Conservation (phyloP, 345 rosid species). For the Acer negundo region DNA sequence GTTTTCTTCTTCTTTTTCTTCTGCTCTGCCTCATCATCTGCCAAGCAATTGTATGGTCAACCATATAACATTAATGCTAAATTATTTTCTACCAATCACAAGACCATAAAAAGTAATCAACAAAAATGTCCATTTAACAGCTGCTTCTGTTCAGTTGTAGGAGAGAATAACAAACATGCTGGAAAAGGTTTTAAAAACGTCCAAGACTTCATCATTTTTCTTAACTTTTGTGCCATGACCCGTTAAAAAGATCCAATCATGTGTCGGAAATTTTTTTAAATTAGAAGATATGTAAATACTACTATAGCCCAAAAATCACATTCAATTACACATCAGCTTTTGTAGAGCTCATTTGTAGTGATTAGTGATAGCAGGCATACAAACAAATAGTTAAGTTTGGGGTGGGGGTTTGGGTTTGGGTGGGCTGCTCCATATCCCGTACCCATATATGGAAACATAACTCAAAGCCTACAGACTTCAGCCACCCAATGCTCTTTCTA, state of each 20-base stretch:
- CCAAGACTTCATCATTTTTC: too few species aligned
- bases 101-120: not conserved
- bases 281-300: not conserved
- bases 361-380: not conserved
- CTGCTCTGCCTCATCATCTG: slow-evolving; percentile 71
- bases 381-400: not conserved
- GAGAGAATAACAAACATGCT: too few species aligned
- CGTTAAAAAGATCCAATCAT: too few species aligned
- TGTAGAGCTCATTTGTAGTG: not conserved
- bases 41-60: slow-evolving; percentile 26
- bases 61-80: not conserved
- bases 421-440: not conserved
- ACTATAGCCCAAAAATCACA: not conserved
- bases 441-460: not conserved
- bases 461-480: not conserved
- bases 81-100: not conserved
- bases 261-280: too few species aligned
- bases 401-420: not conserved
- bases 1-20: slow-evolving; percentile 75
- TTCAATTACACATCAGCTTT: not conserved
- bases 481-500: not conserved
- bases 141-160: too few species aligned
- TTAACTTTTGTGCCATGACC: too few species aligned
- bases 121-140: too few species aligned
- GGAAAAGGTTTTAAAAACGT: too few species aligned